These are phyloP conservation scores for Naegleria fowleri DNA, from an alignment of 208 protist genomes.

Conservation along the genomic window DNA sequence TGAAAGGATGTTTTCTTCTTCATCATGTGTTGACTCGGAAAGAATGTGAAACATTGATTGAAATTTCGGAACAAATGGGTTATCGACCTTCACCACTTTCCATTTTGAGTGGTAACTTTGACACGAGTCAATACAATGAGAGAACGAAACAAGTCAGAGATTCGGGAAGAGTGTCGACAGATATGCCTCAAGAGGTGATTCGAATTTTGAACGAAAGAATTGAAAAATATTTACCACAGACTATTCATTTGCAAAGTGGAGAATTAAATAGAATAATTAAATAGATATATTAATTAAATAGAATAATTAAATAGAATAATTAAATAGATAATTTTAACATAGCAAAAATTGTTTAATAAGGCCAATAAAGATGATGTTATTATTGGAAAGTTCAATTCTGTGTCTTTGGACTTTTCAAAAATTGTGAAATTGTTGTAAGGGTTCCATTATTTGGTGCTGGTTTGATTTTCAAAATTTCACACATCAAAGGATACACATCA, in stretches of 20 bases:
- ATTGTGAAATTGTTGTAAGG: neutral
- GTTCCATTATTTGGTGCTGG: neutral
- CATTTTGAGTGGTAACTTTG: neutral
- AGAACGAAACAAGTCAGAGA: neutral
- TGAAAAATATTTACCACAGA: neutral
- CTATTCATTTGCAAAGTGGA: neutral
- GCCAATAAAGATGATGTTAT: too few species aligned
- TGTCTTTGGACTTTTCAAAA: neutral
- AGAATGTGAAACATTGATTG: neutral
- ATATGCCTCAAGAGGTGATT: neutral
- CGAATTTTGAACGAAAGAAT: neutral
- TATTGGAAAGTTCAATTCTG: neutral
- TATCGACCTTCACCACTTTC: neutral
- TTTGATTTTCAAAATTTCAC: neutral
- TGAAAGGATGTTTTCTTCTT: neutral
- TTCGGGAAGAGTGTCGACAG: neutral
- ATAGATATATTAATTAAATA: neutral
- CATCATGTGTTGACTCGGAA: neutral
- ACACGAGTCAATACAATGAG: neutral
- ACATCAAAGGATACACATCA: neutral
- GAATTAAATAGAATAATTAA: neutral
- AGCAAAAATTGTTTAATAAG: too few species aligned
- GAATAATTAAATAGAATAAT: neutral
- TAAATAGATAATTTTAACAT: neutral
- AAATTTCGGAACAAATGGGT: neutral